Evolutionary conservation across 108 stramenopile species (phyloP).

Genomic region (Pseudonitzschia multiseries): DNA sequence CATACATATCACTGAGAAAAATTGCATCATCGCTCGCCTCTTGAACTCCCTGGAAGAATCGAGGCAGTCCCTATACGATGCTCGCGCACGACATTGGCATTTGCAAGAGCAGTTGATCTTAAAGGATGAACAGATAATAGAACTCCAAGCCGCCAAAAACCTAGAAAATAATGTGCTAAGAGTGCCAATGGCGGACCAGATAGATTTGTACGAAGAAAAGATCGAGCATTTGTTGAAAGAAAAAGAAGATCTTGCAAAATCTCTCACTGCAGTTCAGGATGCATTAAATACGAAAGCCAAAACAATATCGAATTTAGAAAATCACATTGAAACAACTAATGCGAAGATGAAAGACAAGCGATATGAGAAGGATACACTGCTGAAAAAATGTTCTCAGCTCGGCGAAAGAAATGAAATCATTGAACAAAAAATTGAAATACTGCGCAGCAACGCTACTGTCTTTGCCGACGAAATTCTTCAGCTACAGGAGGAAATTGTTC

Average conservation of each 20-base stretch:
- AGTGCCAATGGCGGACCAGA: background rate
- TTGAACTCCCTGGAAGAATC: too few relatives aligned
- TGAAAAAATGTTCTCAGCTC: background rate
- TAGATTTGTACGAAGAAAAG: background rate
- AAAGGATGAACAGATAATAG: background rate
- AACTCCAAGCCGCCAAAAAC: background rate
- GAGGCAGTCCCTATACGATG: too few relatives aligned
- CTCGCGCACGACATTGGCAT: too few relatives aligned
- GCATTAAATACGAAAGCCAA: background rate
- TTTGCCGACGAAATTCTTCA: background rate
- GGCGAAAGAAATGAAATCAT: background rate
- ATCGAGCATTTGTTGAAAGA: background rate
- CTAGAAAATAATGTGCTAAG: background rate
- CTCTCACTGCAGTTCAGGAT: background rate
- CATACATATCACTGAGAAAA: too few relatives aligned
- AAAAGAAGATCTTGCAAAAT: background rate
- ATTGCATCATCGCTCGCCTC: too few relatives aligned
- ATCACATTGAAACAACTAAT: background rate
- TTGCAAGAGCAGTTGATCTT: background rate
- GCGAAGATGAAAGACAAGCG: background rate
- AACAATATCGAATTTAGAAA: background rate
- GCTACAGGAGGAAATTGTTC: background rate
- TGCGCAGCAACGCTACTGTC: background rate
- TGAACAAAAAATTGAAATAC: background rate
- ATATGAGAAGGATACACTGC: background rate